These are phyloP conservation scores for Chalaropsis thielavioides DNA, from an alignment of 2,329 filamentous ascomycete species.

Conservation along the genomic window DNA sequence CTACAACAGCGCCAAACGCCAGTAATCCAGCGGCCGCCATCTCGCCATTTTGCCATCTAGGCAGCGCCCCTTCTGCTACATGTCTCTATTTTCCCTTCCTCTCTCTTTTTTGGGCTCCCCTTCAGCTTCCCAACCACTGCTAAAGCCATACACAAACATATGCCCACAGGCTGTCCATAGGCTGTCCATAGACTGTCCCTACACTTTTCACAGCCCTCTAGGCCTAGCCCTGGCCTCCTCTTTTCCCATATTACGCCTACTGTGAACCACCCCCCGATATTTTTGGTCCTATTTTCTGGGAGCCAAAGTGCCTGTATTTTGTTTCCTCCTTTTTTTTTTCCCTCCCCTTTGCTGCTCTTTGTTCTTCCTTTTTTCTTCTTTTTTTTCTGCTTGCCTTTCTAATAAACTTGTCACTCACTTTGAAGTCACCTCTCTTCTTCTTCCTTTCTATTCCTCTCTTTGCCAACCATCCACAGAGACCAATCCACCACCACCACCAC, in stretches of 20 bases:
- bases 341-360: slow-evolving; percentile 1
- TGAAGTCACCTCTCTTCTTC: slow-evolving; percentile 14
- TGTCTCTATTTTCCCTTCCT: background rate
- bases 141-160: background rate
- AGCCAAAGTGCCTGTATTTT: background rate
- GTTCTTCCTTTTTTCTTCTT: background rate
- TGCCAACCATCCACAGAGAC: slow-evolving; percentile 9
- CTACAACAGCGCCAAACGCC: background rate
- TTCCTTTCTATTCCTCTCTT: slow-evolving; percentile 15
- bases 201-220: background rate
- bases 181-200: background rate
- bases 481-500: slow-evolving; percentile 12
- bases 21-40: background rate
- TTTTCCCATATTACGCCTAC: background rate
- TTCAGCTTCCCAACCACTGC: slow-evolving; percentile 4
- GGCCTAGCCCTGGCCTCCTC: background rate
- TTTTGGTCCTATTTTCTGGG: slow-evolving; percentile 6
- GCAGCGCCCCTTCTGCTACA: background rate
- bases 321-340: slow-evolving; percentile 14
- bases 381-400: slow-evolving; percentile 1
- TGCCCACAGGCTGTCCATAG: background rate
- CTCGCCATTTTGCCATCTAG: background rate
- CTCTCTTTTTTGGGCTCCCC: background rate
- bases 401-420: slow-evolving; percentile 11
- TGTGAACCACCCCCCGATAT: background rate